Evolutionary conservation across 2,329 filamentous ascomycete species (phyloP), one percentile per base, ranked within the genome.

Genomic region (Nakataea oryzae): DNA sequence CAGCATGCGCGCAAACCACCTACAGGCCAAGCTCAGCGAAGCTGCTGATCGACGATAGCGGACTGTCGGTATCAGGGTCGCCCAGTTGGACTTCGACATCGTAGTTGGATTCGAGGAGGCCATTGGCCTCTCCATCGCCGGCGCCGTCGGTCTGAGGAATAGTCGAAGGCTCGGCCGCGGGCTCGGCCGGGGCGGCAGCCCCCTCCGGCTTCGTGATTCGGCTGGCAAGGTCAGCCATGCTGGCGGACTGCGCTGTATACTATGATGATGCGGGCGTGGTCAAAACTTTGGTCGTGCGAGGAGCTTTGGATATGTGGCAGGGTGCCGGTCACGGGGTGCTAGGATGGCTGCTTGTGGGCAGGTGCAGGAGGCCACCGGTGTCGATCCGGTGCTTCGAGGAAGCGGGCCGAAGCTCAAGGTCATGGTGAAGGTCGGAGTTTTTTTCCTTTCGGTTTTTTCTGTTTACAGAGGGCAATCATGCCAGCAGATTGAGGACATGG

Each of bases 1-100:
- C 41, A 24, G 21, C 21, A 50, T 56, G 6, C 27, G 54, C 54
- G 54, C 26, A 56, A 17, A 28, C 12, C 17, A 81, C 88, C 74
- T 77, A 96, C 89, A 99, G 81, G 67, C 90, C 87, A 62, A 97
- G 84, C 66, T 97, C 87, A 67, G 95, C 85, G 58, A 97, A 99
- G 1, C 83, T 86, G 68, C 88, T 88, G 59, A 88, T 87, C 3
- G 93, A 97, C 74, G 86, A 95, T 28, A 97, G 84, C 13, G 93
- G 93, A 71, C 92, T 93, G 70, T 91, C 88, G 13, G 89, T 86
- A 71, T 97, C 91, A 32, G 96, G 81, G 71, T 96, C 92, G 69
- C 88, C 93, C 63, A 97, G 84, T 75, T 93, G 95, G 69, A 99
- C 91, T 71, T 96, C 89, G 67, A 99, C 93, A 67, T 95, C 89